phyloP scores from a whole-genome alignment of 2,329 filamentous ascomycete species.

The Hyphodiscus sp. region DNA sequence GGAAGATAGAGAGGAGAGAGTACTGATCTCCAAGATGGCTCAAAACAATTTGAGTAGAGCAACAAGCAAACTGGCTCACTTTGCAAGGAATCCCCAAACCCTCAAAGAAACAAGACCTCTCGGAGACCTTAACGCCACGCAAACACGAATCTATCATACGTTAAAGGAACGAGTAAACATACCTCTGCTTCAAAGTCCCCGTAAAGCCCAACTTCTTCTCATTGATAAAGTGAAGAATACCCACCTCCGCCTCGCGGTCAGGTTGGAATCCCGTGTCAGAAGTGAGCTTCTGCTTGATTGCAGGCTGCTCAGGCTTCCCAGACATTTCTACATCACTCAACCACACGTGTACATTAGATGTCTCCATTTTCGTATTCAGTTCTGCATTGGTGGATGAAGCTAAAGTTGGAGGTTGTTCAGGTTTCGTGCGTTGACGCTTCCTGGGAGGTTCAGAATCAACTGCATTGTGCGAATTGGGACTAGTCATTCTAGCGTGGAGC shows the following conservation, averaged over 20 bases:
- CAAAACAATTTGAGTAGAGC: too few relatives aligned
- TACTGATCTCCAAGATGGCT: too few relatives aligned
- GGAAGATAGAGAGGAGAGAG: too few relatives aligned
- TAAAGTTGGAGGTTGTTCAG: slow-evolving; percentile 4
- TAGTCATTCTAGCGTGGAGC: slow-evolving; percentile 15
- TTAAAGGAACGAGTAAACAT: slow-evolving; percentile 9
- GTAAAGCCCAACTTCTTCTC: slow-evolving; percentile 50
- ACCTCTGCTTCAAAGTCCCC: slow-evolving; percentile 63
- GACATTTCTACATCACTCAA: too few relatives aligned
- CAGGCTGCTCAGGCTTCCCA: not conserved
- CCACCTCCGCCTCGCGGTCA: slow-evolving; percentile 34
- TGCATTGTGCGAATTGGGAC: slow-evolving; percentile 1
- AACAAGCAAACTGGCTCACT: too few relatives aligned
- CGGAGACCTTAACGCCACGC: not conserved
- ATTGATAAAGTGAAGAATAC: slow-evolving; percentile 59
- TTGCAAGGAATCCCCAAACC: not conserved
- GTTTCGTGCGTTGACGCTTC: slow-evolving; percentile 20
- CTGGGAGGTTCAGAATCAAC: slow-evolving; percentile 12
- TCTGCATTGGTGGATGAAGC: slow-evolving; percentile 5
- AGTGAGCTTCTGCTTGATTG: not conserved
- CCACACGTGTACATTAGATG: not conserved
- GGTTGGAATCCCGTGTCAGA: slow-evolving; percentile 10
- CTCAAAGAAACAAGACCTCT: not conserved
- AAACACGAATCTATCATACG: not conserved
- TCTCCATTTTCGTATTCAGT: slow-evolving; percentile 9